Conservation (phyloP, 192 early-diverging fungal genomes). For the Irineochytrium annulatum region DNA sequence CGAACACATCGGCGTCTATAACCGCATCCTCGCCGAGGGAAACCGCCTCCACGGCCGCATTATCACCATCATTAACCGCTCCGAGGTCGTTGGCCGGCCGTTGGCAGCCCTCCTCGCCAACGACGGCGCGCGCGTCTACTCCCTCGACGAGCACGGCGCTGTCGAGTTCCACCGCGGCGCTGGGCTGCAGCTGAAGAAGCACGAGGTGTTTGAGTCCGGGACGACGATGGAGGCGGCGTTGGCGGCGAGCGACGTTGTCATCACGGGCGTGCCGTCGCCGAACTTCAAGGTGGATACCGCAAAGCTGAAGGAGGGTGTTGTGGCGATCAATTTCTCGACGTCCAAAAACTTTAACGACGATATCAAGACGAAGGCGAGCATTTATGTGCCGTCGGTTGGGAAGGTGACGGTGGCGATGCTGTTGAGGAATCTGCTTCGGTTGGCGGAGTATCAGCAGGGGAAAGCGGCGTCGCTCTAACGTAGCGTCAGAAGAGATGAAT, state of each 20-base stretch:
- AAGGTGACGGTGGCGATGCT: constrained; percentile 99
- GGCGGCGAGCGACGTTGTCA: constrained; percentile 89
- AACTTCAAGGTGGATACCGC: constrained; percentile 82
- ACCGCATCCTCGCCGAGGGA: constrained; percentile 79
- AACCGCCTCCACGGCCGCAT: constrained; percentile 91
- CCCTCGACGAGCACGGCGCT: constrained; percentile 87
- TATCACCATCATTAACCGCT: constrained; percentile 92
- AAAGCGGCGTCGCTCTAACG: background rate
- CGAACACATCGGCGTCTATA: constrained; percentile 94
- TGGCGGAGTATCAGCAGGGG: constrained; percentile 44
- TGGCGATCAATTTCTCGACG: constrained; percentile 97
- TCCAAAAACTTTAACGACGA: constrained; percentile 93
- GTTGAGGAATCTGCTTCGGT: constrained; percentile 87
- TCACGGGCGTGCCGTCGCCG: constrained; percentile 90
- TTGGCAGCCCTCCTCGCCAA: constrained; percentile 95
- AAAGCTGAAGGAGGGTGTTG: constrained; percentile 92
- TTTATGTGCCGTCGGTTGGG: constrained; percentile 94
- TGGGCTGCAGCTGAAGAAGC: constrained; percentile 38
- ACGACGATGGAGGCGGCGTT: constrained; percentile 76
- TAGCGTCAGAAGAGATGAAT: background rate
- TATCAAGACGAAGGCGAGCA: constrained; percentile 86
- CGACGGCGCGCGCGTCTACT: constrained; percentile 96
- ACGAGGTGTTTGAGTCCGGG: constrained; percentile 66
- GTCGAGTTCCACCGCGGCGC: constrained; percentile 54
- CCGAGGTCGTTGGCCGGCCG: constrained; percentile 96